Conservation (phyloP, 2,329 filamentous ascomycete species). For the Fusarium incarnatum region DNA sequence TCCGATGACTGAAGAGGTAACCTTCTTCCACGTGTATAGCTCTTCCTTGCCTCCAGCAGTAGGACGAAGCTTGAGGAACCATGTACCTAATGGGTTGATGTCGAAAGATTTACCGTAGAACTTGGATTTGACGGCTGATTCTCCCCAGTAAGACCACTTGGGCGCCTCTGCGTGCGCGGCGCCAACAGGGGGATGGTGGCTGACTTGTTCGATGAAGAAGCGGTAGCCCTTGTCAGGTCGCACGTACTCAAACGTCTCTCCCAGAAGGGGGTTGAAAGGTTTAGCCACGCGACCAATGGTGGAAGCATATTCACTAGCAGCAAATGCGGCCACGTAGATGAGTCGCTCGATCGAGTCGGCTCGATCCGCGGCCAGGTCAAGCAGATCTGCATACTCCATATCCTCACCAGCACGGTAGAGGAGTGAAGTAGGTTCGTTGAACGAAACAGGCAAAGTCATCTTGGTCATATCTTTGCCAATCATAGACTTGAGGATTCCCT, state of each 20-base stretch:
- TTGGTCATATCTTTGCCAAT: constrained; percentile 99
- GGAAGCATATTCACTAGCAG: constrained; percentile 95
- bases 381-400: constrained; percentile 95
- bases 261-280: constrained; percentile 95
- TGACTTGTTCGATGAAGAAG: constrained; percentile 98
- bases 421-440: constrained; percentile 97
- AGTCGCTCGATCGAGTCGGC: constrained; percentile 89
- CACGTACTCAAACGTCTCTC: constrained; percentile 97
- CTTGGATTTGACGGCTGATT: constrained; percentile 94
- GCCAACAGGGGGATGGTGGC: constrained; percentile 94
- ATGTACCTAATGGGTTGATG: constrained; percentile 94
- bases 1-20: constrained; percentile 95
- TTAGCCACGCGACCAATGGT: constrained; percentile 97
- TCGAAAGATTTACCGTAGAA: constrained; percentile 99
- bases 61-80: constrained; percentile 90
- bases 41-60: constrained; percentile 81
- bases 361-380: constrained; percentile 88
- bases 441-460: constrained; percentile 98
- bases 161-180: constrained; percentile 93
- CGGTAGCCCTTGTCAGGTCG: constrained; percentile 97
- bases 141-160: constrained; percentile 97
- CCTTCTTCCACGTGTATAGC: constrained; percentile 98
- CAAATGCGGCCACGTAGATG: constrained; percentile 95
- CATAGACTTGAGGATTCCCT: constrained; percentile 99
- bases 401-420: constrained; percentile 96